Conservation (phyloP, 495 filamentous ascomycete genomes). For the Penicillium paradoxum region DNA sequence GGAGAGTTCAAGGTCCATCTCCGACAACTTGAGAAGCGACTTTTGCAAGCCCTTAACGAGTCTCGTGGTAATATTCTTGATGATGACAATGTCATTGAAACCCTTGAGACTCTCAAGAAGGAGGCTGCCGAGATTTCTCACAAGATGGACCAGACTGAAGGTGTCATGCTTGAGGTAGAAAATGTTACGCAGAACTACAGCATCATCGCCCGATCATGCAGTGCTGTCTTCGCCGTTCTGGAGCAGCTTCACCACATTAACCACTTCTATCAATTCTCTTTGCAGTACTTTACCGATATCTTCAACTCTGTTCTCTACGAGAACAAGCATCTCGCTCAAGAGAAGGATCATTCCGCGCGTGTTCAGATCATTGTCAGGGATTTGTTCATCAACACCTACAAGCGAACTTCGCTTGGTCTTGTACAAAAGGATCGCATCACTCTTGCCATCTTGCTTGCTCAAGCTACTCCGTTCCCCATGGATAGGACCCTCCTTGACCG, state of each 20-base stretch:
- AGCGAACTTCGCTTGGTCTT: constrained; percentile 85
- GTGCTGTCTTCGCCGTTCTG: constrained; percentile 91
- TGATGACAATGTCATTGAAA: constrained; percentile 96
- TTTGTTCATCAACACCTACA: constrained; percentile 86
- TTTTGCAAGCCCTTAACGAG: constrained; percentile 93
- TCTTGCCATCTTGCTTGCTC: constrained; percentile 91
- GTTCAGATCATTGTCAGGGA: constrained; percentile 83
- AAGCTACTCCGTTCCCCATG: constrained; percentile 90
- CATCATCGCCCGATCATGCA: constrained; percentile 88
- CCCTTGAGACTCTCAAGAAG: constrained; percentile 94
- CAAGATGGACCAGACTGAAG: constrained; percentile 95
- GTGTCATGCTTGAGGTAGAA: constrained; percentile 97
- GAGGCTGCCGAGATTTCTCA: constrained; percentile 92
- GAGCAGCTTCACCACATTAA: constrained; percentile 98
- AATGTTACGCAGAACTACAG: constrained; percentile 89
- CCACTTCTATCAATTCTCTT: constrained; percentile 98
- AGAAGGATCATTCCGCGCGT: constrained; percentile 69
- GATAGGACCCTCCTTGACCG: constrained; percentile 81
- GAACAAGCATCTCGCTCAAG: constrained; percentile 66
- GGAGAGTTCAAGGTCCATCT: constrained; percentile 98
- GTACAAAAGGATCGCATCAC: constrained; percentile 93
- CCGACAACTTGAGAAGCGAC: constrained; percentile 88
- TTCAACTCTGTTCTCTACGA: constrained; percentile 87
- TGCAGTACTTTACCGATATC: constrained; percentile 96
- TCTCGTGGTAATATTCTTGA: constrained; percentile 97